Percentiles rank a stretch among this genome's conserved stretches.
Conservation (phyloP, 1,139 yeast species). For the Wickerhamomyces sp. region DNA sequence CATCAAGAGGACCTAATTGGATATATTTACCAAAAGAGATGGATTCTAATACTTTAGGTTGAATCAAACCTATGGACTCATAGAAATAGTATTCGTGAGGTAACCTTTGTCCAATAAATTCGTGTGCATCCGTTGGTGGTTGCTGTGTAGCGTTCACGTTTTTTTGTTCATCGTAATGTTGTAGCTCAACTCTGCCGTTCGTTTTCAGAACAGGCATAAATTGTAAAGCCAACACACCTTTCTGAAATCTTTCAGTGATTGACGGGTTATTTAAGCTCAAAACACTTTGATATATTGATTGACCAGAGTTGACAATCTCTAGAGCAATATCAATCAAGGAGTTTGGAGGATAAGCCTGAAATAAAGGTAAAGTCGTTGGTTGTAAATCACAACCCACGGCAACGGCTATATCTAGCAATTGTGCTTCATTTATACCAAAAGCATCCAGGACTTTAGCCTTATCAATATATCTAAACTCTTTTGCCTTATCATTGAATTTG, state of each 20-base stretch:
- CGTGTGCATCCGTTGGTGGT: slow-evolving; percentile 74
- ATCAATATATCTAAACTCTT: slow-evolving; percentile 64
- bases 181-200: slow-evolving; percentile 66
- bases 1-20: slow-evolving; percentile 71
- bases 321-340: slow-evolving; percentile 35
- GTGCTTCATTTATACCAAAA: slow-evolving; percentile 54
- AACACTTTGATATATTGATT: slow-evolving; percentile 39
- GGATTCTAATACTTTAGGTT: slow-evolving; percentile 62
- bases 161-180: slow-evolving; percentile 26
- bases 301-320: slow-evolving; percentile 40
- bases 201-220: slow-evolving; percentile 68
- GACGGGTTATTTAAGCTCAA: slow-evolving; percentile 23
- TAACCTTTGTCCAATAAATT: slow-evolving; percentile 75
- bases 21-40: slow-evolving; percentile 60
- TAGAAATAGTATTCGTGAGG: slow-evolving; percentile 87
- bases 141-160: slow-evolving; percentile 34
- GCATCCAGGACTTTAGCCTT: slow-evolving; percentile 56
- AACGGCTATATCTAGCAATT: slow-evolving; percentile 68
- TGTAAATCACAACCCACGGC: slow-evolving; percentile 79
- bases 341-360: slow-evolving; percentile 29
- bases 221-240: slow-evolving; percentile 48
- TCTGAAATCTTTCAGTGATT: slow-evolving; percentile 39
- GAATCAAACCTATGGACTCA: slow-evolving; percentile 71
- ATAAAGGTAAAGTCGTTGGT: slow-evolving; percentile 58
- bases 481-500: slow-evolving; percentile 62